Percentiles rank a stretch among this genome's conserved stretches.
phyloP scores from a whole-genome alignment of 345 rosid genomes.

The Lepidium sativum region DNA sequence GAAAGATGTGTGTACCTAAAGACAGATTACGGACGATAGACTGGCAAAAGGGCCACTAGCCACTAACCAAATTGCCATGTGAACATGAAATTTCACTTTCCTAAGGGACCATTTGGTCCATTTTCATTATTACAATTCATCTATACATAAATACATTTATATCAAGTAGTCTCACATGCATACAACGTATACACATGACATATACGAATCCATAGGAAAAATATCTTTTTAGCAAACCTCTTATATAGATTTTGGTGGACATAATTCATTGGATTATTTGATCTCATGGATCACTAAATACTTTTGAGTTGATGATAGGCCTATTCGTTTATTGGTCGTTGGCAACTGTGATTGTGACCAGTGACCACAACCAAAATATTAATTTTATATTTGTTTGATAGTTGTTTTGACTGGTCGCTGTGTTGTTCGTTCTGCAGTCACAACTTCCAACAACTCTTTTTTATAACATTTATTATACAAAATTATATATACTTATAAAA shows the following conservation, averaged over 20 bases:
- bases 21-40: conserved; percentile 15
- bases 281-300: background rate
- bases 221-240: background rate
- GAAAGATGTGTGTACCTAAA: conserved; percentile 16
- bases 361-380: too few relatives aligned
- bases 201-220: background rate
- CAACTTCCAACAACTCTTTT: too few relatives aligned
- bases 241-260: background rate
- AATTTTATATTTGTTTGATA: too few relatives aligned
- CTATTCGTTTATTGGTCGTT: too few relatives aligned
- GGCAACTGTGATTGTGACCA: too few relatives aligned
- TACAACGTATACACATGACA: too few relatives aligned
- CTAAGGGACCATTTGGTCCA: conserved; percentile 19
- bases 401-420: too few relatives aligned
- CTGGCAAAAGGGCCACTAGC: conserved; percentile 23
- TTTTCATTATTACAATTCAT: conserved; percentile 7
- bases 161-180: background rate
- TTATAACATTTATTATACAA: too few relatives aligned
- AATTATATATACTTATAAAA: too few relatives aligned
- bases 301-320: background rate
- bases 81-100: conserved; percentile 24
- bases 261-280: background rate
- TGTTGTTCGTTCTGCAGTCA: too few relatives aligned
- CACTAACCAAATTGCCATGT: conserved; percentile 27
- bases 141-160: background rate